A percentile compares a stretch with the other conserved stretches of the same genome.
These are phyloP conservation scores for Coemansia sp. DNA, from an alignment of 192 early-diverging fungal species.

Conservation along the genomic window DNA sequence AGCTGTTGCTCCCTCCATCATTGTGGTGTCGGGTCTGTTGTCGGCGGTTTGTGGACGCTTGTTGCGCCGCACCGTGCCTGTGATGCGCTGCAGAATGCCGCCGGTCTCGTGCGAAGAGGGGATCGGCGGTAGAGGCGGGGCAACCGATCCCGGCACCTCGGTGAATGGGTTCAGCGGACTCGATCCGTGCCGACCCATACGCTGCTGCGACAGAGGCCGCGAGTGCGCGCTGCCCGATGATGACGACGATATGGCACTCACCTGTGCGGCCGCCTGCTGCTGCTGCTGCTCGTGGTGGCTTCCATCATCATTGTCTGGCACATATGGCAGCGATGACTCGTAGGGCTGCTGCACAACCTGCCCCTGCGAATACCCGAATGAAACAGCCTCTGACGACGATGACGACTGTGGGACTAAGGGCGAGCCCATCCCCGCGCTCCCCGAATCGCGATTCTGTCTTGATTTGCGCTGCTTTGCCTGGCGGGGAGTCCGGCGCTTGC, in stretches of 20 bases:
- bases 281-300: slow-evolving; percentile 1
- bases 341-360: slow-evolving; percentile 1
- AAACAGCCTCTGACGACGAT: background rate
- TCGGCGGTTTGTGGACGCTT: slow-evolving; percentile 11
- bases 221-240: background rate
- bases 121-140: slow-evolving; percentile 30
- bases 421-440: slow-evolving; percentile 13
- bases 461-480: slow-evolving; percentile 15
- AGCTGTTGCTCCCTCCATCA: background rate
- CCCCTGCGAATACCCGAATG: background rate
- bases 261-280: background rate
- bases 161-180: slow-evolving; percentile 50
- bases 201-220: slow-evolving; percentile 20
- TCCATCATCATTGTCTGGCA: background rate
- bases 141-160: slow-evolving; percentile 23
- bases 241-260: too few relatives aligned
- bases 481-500: slow-evolving; percentile 6
- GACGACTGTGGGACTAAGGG: background rate
- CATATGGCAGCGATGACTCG: background rate
- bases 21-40: background rate
- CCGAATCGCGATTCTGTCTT: slow-evolving; percentile 28
- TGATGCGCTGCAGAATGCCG: slow-evolving; percentile 32
- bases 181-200: slow-evolving; percentile 53
- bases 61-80: slow-evolving; percentile 30
- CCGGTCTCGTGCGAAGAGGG: background rate